These are phyloP conservation scores for Artemisia tridentata DNA, from an alignment of 129 eudicot genomes.

Conservation along the genomic window DNA sequence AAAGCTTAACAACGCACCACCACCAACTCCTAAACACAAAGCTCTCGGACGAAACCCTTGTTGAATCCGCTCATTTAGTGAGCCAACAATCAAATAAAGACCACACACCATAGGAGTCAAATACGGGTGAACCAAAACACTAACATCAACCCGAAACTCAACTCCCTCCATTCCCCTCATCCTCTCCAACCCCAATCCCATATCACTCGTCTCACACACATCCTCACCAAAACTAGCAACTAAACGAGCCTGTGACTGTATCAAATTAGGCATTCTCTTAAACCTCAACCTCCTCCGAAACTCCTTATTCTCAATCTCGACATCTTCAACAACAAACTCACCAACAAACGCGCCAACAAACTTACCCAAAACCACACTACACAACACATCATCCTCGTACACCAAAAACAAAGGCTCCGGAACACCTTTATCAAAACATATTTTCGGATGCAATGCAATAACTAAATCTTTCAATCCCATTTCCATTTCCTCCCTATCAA, in stretches of 20 bases:
- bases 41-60: constrained; percentile 50
- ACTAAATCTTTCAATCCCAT: constrained; percentile 36
- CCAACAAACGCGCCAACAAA: constrained; percentile 65
- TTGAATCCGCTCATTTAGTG: constrained; percentile 34
- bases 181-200: constrained; percentile 16
- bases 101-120: constrained; percentile 86
- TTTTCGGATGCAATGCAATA: constrained; percentile 59
- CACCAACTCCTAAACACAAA: constrained; percentile 92
- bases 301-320: constrained; percentile 49
- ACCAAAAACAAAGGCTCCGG: constrained; percentile 44
- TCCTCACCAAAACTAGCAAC: constrained; percentile 20
- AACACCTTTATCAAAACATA: constrained; percentile 34
- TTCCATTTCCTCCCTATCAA: constrained; percentile 25
- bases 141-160: constrained; percentile 45
- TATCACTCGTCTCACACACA: background rate
- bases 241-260: constrained; percentile 62
- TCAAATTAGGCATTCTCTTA: constrained; percentile 81
- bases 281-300: constrained; percentile 84
- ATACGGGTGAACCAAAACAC: constrained; percentile 72
- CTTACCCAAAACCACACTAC: constrained; percentile 42
- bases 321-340: constrained; percentile 78
- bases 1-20: constrained; percentile 78
- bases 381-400: constrained; percentile 62
- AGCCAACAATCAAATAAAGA: constrained; percentile 43
- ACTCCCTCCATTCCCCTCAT: constrained; percentile 29